These are phyloP conservation scores for Fibroporia radiculosa DNA, from an alignment of 768 basidiomycete species.

Conservation along the genomic window DNA sequence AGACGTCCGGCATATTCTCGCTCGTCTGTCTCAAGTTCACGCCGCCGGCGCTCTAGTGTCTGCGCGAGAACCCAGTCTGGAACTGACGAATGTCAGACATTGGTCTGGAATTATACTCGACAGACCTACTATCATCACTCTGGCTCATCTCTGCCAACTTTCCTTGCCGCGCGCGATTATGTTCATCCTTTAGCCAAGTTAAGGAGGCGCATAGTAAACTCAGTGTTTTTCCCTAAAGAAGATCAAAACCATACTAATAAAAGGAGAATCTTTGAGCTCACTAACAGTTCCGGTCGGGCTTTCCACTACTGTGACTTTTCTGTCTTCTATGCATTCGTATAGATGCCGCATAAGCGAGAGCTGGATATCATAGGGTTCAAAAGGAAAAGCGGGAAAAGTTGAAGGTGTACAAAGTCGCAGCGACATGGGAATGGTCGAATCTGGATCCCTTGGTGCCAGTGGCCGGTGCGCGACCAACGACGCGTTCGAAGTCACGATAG, in stretches of 20 bases:
- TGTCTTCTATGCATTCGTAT: slow-evolving; percentile 69
- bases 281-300: slow-evolving; percentile 85
- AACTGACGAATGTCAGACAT: slow-evolving; percentile 25
- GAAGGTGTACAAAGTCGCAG: slow-evolving; percentile 51
- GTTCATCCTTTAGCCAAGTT: slow-evolving; percentile 69
- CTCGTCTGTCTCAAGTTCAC: slow-evolving; percentile 64
- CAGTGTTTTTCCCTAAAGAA: slow-evolving; percentile 75
- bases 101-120: background rate
- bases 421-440: slow-evolving; percentile 9
- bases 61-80: slow-evolving; percentile 76
- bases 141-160: slow-evolving; percentile 34
- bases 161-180: slow-evolving; percentile 60
- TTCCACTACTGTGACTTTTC: slow-evolving; percentile 75
- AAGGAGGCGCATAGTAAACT: slow-evolving; percentile 71
- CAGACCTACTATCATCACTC: slow-evolving; percentile 18
- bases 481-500: too few species aligned
- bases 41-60: slow-evolving; percentile 52
- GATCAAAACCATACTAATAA: background rate
- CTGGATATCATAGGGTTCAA: slow-evolving; percentile 73
- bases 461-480: too few species aligned
- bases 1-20: slow-evolving; percentile 56
- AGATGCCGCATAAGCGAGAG: slow-evolving; percentile 82
- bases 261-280: background rate
- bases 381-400: slow-evolving; percentile 60
- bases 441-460: too few species aligned